Evolutionary conservation across 805 yeast species (phyloP).

Genomic region (Candida ulmi): DNA sequence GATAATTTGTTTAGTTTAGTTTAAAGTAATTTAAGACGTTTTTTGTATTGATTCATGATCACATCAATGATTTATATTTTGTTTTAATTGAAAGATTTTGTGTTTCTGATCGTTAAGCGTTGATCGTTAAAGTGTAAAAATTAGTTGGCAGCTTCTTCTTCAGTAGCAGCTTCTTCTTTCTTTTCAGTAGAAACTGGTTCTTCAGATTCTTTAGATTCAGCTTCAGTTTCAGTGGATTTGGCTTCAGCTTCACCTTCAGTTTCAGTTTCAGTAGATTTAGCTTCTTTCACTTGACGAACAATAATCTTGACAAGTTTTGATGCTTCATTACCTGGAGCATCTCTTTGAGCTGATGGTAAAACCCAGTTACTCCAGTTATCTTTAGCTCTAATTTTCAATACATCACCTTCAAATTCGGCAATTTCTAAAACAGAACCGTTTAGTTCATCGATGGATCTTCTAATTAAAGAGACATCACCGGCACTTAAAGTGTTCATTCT

Average conservation of each 20-base stretch:
- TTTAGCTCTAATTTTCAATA: slow-evolving; percentile 55
- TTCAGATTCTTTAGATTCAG: slow-evolving; percentile 4
- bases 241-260: slow-evolving; percentile 4
- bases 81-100: no score
- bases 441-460: slow-evolving; percentile 49
- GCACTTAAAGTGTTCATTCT: slow-evolving; percentile 64
- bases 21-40: not conserved
- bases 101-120: no score
- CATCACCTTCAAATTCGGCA: slow-evolving; percentile 33
- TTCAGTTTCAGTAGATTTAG: not conserved
- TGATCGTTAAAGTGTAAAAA: no score
- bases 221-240: slow-evolving; percentile 1
- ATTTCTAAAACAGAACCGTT: slow-evolving; percentile 30
- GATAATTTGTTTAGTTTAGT: not conserved
- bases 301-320: slow-evolving; percentile 18
- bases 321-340: slow-evolving; percentile 41
- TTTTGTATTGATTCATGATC: slow-evolving; percentile 1
- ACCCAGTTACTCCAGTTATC: slow-evolving; percentile 64
- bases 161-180: not conserved
- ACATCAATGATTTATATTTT: not conserved
- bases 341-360: slow-evolving; percentile 46
- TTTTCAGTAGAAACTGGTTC: slow-evolving; percentile 7
- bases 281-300: not conserved
- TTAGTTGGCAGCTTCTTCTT: not conserved
- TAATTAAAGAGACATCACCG: slow-evolving; percentile 47